Evolutionary conservation across 2,329 filamentous ascomycete species (phyloP).

Genomic region (Sporothrix protearum): DNA sequence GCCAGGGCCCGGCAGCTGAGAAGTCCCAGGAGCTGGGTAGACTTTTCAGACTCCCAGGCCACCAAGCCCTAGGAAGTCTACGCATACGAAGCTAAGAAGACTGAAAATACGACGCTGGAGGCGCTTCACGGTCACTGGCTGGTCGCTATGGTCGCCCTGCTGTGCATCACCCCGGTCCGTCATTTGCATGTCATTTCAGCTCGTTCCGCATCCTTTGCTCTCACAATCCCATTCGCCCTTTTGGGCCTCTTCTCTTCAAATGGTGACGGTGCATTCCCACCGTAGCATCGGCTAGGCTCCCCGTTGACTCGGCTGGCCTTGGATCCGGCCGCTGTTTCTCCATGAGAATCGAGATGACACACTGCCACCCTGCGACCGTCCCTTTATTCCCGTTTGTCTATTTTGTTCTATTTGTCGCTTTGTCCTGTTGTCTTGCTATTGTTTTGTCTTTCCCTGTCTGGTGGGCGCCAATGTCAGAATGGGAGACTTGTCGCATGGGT

Average conservation of each 20-base stretch:
- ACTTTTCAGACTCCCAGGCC: not conserved
- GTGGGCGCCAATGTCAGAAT: not conserved
- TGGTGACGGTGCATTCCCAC: not conserved
- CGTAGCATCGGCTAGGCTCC: not conserved
- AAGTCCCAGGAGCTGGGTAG: not conserved
- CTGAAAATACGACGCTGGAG: constrained; percentile 4
- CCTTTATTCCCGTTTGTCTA: not conserved
- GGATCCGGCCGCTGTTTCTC: constrained; percentile 1
- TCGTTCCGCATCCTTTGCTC: not conserved
- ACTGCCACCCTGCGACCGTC: not conserved
- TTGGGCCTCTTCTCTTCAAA: not conserved
- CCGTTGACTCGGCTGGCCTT: not conserved
- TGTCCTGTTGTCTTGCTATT: not conserved
- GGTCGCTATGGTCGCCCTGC: not conserved
- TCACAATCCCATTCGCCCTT: not conserved
- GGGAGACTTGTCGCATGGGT: not conserved
- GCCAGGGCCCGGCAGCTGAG: constrained; percentile 15
- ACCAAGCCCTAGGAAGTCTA: too few relatives aligned
- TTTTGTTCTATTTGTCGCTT: not conserved
- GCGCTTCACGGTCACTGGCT: not conserved
- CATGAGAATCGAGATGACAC: not conserved
- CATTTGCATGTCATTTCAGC: constrained; percentile 19
- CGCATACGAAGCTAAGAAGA: not conserved
- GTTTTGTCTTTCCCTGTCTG: not conserved
- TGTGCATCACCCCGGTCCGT: not conserved